Evolutionary conservation across 2,329 filamentous ascomycete genomes (phyloP), one percentile per base, ranked within the genome.

Genomic region (Diplocarpon rosae): DNA sequence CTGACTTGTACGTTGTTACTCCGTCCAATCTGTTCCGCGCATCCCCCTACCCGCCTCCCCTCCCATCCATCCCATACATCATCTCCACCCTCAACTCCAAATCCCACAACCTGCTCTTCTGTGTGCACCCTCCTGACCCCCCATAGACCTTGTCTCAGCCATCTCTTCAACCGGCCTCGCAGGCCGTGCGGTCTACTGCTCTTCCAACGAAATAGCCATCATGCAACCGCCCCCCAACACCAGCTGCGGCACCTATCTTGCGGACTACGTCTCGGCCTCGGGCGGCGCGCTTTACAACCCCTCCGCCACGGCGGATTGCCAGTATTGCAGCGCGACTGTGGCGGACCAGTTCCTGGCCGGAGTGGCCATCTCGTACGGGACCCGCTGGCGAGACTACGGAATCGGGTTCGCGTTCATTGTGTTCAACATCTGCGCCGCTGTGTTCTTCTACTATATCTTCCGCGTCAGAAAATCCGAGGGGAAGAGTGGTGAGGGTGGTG

Each of bases 151-250:
- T 62, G 66, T 84, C 16, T 78, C 78, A 1, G 86, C 55, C 85
- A 78, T 94, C 65, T 64, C 89, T 0, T 72, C 79, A 0, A 76
- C 75, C 0, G 85, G 77, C 7, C 69, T 95, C 3, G 81, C 82
- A 34, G 80, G 82, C 54, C 76, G 76, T 0, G 38, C 65, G 0
- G 78, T 90, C 27, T 55, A 60, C 0, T 95, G 88, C 62, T 75
- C 84, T 2, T 51, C 60, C 7, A 83, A 81, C 58, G 89, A 95
- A 62, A 70, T 77, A 47, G 68, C 85, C 24, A 59, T 65, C 10
- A 81, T 95, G 58, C 63, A 76, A 14, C 80, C 86, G 0, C 70
- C 75, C 0, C 40, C 61, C 0, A 71, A 71, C 13, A 47, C 66
- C 56, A 80, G 71, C 0, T 89, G 85, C 58, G 60, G 56, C 0